Evolutionary conservation across 495 filamentous ascomycete species (phyloP).

Genomic region (Neurospora sp.): DNA sequence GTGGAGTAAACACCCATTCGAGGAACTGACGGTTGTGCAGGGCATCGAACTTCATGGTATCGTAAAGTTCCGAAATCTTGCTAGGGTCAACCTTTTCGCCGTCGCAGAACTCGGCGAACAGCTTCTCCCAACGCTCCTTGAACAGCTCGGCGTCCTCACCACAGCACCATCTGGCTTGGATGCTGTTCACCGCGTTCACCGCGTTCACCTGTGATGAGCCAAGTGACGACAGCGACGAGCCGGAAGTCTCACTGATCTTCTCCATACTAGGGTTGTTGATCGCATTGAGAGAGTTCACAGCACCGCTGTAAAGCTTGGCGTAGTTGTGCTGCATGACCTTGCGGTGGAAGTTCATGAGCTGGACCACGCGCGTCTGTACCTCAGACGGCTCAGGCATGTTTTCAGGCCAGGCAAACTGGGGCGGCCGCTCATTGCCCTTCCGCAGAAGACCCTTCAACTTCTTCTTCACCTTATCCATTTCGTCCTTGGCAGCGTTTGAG

Average conservation of each 20-base stretch:
- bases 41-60: slow-evolving; percentile 99
- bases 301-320: slow-evolving; percentile 56
- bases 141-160: slow-evolving; percentile 92
- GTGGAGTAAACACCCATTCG: slow-evolving; percentile 95
- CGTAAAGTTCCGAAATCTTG: slow-evolving; percentile 95
- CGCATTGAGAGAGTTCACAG: slow-evolving; percentile 48
- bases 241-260: slow-evolving; percentile 14
- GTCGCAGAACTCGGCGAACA: slow-evolving; percentile 93
- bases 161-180: slow-evolving; percentile 92
- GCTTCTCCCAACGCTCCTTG: slow-evolving; percentile 95
- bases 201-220: slow-evolving; percentile 45
- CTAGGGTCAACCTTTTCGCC: slow-evolving; percentile 95
- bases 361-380: slow-evolving; percentile 82
- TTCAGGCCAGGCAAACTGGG: slow-evolving; percentile 96
- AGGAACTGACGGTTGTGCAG: slow-evolving; percentile 92
- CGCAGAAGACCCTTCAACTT: slow-evolving; percentile 86
- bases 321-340: slow-evolving; percentile 91
- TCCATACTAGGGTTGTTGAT: slow-evolving; percentile 37
- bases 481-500: slow-evolving; percentile 98
- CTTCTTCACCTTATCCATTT: slow-evolving; percentile 99
- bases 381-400: slow-evolving; percentile 87
- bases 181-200: slow-evolving; percentile 46
- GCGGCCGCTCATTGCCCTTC: slow-evolving; percentile 76
- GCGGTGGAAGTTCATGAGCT: slow-evolving; percentile 95
- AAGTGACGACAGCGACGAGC: slow-evolving; percentile 19